A percentile compares a stretch with the other conserved stretches of the same genome.
These are phyloP conservation scores for Aristolochia californica DNA, from an alignment of 164 flowering plant species.

Conservation along the genomic window DNA sequence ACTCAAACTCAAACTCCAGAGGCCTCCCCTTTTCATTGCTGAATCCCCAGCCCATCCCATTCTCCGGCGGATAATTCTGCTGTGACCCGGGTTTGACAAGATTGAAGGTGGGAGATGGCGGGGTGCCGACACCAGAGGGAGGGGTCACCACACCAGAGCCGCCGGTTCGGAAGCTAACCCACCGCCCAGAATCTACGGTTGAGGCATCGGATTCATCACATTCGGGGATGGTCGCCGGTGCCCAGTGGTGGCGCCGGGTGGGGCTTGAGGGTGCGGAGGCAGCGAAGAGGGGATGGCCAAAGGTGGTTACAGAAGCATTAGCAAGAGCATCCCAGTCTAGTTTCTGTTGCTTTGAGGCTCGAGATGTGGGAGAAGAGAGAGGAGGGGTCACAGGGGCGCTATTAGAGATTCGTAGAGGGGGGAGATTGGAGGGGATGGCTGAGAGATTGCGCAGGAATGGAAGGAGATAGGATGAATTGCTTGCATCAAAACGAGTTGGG, in stretches of 20 bases:
- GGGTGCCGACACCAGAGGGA: conserved; percentile 18
- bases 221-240: conserved; percentile 65
- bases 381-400: conserved; percentile 98
- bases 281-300: conserved; percentile 53
- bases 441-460: conserved; percentile 67
- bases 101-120: conserved; percentile 82
- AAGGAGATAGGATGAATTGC: conserved; percentile 48
- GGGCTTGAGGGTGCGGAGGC: conserved; percentile 93
- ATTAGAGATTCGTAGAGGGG: conserved; percentile 77
- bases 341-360: conserved; percentile 46
- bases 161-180: conserved; percentile 57
- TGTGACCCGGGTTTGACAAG: conserved; percentile 53
- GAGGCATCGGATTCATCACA: conserved; percentile 79
- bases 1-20: conserved; percentile 67
- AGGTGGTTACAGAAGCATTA: conserved; percentile 21
- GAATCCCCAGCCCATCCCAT: conserved; percentile 22
- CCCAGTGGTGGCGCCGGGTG: conserved; percentile 36
- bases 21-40: conserved; percentile 11
- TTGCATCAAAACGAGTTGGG: conserved; percentile 58
- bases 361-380: conserved; percentile 71
- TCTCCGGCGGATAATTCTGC: conserved; percentile 14
- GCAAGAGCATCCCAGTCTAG: conserved; percentile 51
- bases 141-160: conserved; percentile 25
- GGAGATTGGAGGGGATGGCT: conserved; percentile 55
- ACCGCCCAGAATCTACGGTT: conserved; percentile 60